Evolutionary conservation across 169 alveolate species (phyloP).

Genomic region (Plasmodium coatneyi): DNA sequence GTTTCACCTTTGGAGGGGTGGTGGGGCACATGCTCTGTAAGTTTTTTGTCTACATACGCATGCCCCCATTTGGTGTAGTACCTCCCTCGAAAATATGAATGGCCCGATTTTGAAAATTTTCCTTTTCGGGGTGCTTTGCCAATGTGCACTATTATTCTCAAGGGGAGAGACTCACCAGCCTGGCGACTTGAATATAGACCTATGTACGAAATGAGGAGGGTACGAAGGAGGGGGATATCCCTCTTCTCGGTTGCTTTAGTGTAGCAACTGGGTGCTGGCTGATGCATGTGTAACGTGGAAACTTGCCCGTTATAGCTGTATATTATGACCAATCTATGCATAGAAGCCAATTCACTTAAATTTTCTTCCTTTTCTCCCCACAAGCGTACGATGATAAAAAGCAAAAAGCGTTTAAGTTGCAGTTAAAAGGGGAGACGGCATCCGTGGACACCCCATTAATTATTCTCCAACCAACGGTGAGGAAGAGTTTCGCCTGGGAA

Average conservation of each 20-base stretch:
- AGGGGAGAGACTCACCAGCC: not conserved
- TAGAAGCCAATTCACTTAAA: not conserved
- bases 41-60: not conserved
- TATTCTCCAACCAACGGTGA: slow-evolving; percentile 43
- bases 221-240: not conserved
- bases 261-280: not conserved
- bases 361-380: not conserved
- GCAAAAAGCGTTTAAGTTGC: slow-evolving; percentile 1
- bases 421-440: not conserved
- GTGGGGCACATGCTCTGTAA: not conserved
- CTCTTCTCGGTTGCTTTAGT: not conserved
- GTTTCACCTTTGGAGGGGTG: not conserved
- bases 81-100: not conserved
- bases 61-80: not conserved
- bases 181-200: slow-evolving; percentile 4
- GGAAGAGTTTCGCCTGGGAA: not conserved
- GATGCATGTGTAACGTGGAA: not conserved
- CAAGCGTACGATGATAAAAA: slow-evolving; percentile 24
- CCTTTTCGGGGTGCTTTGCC: slow-evolving; percentile 1
- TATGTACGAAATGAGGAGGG: slow-evolving; percentile 6
- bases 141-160: not conserved
- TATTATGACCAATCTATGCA: not conserved
- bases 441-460: slow-evolving; percentile 10
- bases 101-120: slow-evolving; percentile 20
- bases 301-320: not conserved